Percentiles rank a stretch among this genome's conserved stretches.
phyloP scores from a whole-genome alignment of 345 rosid species.

The Gossypium turneri region DNA sequence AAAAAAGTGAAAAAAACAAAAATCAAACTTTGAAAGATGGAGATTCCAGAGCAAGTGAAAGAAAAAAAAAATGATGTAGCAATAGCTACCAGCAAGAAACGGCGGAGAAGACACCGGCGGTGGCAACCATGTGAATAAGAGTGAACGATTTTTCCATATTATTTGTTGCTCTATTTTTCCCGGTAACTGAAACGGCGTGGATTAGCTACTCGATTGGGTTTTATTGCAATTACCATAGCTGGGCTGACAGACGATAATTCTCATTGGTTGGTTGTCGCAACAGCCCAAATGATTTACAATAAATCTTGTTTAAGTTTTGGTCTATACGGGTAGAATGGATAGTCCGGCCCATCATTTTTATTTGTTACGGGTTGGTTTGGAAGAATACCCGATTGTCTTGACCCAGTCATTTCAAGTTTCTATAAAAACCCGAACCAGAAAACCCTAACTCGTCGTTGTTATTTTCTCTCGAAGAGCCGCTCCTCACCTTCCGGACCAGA shows the following conservation, averaged over 20 bases:
- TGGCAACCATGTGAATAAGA: slow-evolving; percentile 66
- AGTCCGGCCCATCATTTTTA: neutral
- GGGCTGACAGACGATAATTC: slow-evolving; percentile 1
- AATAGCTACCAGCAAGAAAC: slow-evolving; percentile 55
- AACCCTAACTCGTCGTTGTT: neutral
- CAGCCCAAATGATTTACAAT: neutral
- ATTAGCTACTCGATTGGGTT: neutral
- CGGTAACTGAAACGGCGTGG: neutral
- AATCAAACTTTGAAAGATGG: neutral
- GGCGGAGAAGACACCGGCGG: slow-evolving; percentile 84
- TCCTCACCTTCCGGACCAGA: neutral
- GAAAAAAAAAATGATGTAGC: neutral
- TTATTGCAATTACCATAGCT: neutral
- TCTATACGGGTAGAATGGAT: neutral
- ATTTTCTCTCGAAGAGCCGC: slow-evolving; percentile 6
- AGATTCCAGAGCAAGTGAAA: neutral
- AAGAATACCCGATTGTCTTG: neutral
- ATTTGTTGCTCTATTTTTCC: neutral
- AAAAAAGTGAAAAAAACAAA: neutral
- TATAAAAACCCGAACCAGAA: neutral
- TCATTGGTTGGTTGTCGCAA: neutral
- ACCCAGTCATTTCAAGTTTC: neutral
- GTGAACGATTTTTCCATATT: slow-evolving; percentile 61
- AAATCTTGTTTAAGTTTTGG: no score
- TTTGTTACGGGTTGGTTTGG: neutral